Conservation (phyloP, 805 yeast species). For the Kodamaea fukazawae region DNA sequence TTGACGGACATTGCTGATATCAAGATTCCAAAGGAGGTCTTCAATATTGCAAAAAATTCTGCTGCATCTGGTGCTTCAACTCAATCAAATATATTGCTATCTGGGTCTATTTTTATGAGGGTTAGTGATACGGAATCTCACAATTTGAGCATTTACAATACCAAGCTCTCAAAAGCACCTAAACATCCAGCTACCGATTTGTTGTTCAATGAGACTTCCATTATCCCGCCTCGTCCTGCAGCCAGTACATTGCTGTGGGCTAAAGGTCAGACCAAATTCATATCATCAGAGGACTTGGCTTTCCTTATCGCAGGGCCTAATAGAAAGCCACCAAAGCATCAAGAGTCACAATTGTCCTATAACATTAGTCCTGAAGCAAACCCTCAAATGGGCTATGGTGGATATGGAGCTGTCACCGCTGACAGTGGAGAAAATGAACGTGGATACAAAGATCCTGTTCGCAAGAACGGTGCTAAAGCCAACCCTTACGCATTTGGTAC, state of each 20-base stretch:
- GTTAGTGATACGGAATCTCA: constrained; percentile 47
- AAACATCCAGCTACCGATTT: constrained; percentile 44
- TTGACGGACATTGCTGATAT: constrained; percentile 55
- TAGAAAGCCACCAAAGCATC: constrained; percentile 57
- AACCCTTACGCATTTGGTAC: constrained; percentile 24
- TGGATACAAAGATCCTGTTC: constrained; percentile 48
- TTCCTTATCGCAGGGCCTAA: constrained; percentile 69
- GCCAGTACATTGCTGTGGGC: constrained; percentile 84
- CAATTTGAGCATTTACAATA: constrained; percentile 17
- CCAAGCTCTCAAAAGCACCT: constrained; percentile 8
- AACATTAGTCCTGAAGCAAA: constrained; percentile 46
- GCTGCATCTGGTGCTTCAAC: constrained; percentile 21
- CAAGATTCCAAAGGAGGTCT: constrained; percentile 32
- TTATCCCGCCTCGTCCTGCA: constrained; percentile 76
- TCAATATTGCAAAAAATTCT: constrained; percentile 19
- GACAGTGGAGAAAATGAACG: constrained; percentile 12
- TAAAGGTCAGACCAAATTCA: constrained; percentile 61
- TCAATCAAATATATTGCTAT: constrained; percentile 36
- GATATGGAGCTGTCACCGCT: constrained; percentile 16
- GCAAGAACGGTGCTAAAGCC: constrained; percentile 33
- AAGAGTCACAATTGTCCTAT: constrained; percentile 55
- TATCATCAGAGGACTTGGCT: constrained; percentile 63
- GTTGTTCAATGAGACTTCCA: constrained; percentile 65
- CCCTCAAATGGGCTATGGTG: constrained; percentile 33
- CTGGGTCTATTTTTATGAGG: constrained; percentile 60